Conservation (phyloP, 345 rosid genomes). For the Fremontodendron californicum region DNA sequence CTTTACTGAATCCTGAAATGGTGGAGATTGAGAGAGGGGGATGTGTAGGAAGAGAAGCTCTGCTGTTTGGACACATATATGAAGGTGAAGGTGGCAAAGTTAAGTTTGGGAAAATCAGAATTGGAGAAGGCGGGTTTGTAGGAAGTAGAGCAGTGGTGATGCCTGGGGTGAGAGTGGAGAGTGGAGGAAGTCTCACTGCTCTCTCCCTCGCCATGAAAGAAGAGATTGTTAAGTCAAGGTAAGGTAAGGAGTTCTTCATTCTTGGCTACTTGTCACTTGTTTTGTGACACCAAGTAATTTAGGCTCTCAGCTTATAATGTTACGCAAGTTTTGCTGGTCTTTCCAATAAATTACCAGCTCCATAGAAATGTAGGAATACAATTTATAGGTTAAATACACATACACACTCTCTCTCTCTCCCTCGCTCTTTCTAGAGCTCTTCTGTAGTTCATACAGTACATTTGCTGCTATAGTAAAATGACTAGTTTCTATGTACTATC, state of each 20-base stretch:
- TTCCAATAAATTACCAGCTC: not conserved
- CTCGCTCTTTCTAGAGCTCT: not conserved
- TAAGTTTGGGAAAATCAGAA: conserved; percentile 49
- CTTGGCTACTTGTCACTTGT: conserved; percentile 30
- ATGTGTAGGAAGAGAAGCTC: conserved; percentile 47
- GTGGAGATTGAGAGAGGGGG: conserved; percentile 54
- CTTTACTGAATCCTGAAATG: conserved; percentile 60
- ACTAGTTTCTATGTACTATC: not conserved
- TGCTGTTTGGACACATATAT: conserved; percentile 59
- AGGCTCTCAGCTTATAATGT: not conserved
- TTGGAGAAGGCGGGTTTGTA: conserved; percentile 46
- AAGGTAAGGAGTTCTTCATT: not conserved
- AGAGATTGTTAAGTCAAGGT: conserved; percentile 36
- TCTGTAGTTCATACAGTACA: not conserved
- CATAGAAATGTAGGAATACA: not conserved
- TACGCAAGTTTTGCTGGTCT: not conserved
- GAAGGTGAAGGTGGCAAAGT: conserved; percentile 60
- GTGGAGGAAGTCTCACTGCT: conserved; percentile 41
- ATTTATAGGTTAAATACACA: not conserved
- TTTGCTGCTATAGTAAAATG: not conserved
- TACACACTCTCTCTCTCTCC: no score
- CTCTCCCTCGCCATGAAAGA: conserved; percentile 60
- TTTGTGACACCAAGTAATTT: not conserved
- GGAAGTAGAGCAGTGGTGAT: conserved; percentile 56
- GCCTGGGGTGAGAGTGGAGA: conserved; percentile 58